Evolutionary conservation across 2,329 filamentous ascomycete species (phyloP).

Genomic region (Aspergillus calidoustus): DNA sequence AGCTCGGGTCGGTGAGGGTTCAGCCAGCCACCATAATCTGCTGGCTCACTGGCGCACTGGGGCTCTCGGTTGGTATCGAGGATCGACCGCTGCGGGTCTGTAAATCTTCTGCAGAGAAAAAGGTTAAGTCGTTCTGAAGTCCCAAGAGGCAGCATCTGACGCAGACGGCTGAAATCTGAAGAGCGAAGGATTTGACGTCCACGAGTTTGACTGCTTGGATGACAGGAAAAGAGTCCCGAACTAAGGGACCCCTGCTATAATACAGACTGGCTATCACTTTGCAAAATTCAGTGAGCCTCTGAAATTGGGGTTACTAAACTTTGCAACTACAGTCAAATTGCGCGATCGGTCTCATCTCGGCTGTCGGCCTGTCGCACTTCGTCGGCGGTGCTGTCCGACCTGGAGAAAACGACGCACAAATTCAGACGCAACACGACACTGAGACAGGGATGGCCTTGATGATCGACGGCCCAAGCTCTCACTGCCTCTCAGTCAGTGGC

Average conservation of each 20-base stretch:
- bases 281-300: no score
- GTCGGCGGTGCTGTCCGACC: neutral
- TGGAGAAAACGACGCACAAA: neutral
- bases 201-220: neutral
- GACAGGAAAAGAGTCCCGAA: neutral
- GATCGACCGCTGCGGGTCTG: constrained; percentile 6
- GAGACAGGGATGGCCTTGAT: neutral
- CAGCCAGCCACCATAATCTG: constrained; percentile 13
- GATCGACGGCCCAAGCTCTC: constrained; percentile 1
- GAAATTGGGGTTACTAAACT: neutral
- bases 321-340: neutral
- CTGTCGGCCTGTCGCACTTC: neutral
- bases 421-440: neutral
- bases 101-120: constrained; percentile 16
- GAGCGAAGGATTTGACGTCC: neutral
- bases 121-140: neutral
- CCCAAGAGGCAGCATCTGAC: neutral
- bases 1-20: constrained; percentile 6
- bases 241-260: neutral
- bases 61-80: neutral
- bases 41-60: neutral
- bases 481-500: neutral
- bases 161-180: neutral
- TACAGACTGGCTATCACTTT: no score
- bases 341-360: neutral